Evolutionary conservation across 495 filamentous ascomycete species (phyloP).

Genomic region (Lineolata rhizophorae): DNA sequence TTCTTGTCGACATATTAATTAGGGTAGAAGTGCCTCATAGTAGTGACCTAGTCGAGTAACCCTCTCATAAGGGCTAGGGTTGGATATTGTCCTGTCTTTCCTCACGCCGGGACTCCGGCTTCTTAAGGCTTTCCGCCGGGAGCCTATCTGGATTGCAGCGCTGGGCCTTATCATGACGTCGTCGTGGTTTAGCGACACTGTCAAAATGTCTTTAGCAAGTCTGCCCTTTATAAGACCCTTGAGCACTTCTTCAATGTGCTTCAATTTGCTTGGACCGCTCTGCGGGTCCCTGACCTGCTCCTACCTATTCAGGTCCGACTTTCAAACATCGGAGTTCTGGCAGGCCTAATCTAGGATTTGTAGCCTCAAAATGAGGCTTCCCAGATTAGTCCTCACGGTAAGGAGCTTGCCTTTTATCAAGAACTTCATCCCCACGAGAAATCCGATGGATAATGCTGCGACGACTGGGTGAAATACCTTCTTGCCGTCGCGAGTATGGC

Average conservation of each 20-base stretch:
- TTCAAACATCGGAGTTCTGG: constrained; percentile 18
- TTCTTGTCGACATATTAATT: no score
- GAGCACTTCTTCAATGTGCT: neutral
- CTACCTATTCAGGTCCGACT: constrained; percentile 13
- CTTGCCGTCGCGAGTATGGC: no score
- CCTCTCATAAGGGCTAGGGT: no score
- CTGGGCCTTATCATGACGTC: constrained; percentile 76
- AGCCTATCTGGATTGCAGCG: constrained; percentile 40
- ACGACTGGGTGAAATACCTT: no score
- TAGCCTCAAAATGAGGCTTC: constrained; percentile 7
- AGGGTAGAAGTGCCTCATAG: no score
- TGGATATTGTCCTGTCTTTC: no score
- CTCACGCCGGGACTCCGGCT: no score
- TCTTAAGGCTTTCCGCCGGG: no score
- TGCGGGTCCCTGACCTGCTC: constrained; percentile 9
- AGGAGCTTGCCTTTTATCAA: constrained; percentile 40
- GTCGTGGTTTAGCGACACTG: constrained; percentile 39
- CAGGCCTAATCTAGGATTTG: constrained; percentile 23
- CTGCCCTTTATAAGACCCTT: constrained; percentile 4
- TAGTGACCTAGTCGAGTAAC: no score
- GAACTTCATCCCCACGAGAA: constrained; percentile 41
- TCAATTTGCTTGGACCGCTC: constrained; percentile 7
- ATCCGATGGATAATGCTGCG: constrained; percentile 53
- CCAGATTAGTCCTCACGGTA: constrained; percentile 18
- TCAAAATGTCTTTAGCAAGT: constrained; percentile 12